Evolutionary conservation across 2,329 filamentous ascomycete species (phyloP), one percentile per base, ranked within the genome.

Genomic region (Huntiella moniliformis): DNA sequence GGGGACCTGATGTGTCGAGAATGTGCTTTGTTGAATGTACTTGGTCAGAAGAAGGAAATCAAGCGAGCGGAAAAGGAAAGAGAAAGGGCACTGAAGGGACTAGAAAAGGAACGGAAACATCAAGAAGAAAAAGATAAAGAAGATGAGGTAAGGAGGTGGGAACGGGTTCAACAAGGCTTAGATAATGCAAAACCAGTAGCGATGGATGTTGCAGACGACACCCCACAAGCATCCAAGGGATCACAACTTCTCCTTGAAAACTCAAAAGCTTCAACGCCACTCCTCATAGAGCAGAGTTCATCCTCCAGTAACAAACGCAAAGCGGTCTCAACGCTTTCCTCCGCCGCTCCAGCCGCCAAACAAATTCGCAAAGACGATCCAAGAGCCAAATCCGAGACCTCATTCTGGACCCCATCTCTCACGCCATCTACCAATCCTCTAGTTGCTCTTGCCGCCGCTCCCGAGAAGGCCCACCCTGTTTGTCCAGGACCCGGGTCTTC

Each of bases 1-100:
- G 88, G 88, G 51, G 87, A 96, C 60, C 69, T 98, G 11, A 96
- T 96, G 65, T 98, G 88, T 61, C 78, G 85, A 54, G 91, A 96
- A 65, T 98, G 88, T 64, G 87, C 86, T 6, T 74, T 96, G 45
- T 78, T 69, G 53, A 94, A 96, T 56, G 77, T 98, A n/a, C 69
- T 96, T 1, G 73, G 85, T 1, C 88, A 98, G 61, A 79, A 84
- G 54, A 82, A 87, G 63, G 91, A 96, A 58, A 87, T 93, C 52
- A 91, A 86, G 59, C 74, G 91, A 0, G 58, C 82, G 2, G 82
- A 84, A 50, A 80, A 74, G 53, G 69, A 73, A 16, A 67, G 73
- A 15, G 76, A 45, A n/a, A 36, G 17, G 12, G 47, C 37, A n/a
- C 39, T 31, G 3, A 16, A 79, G 52, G 65, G 70, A 28, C 71